These are phyloP conservation scores for Heliamphora exappendiculata DNA, from an alignment of 148 eudicot species.

Conservation along the genomic window DNA sequence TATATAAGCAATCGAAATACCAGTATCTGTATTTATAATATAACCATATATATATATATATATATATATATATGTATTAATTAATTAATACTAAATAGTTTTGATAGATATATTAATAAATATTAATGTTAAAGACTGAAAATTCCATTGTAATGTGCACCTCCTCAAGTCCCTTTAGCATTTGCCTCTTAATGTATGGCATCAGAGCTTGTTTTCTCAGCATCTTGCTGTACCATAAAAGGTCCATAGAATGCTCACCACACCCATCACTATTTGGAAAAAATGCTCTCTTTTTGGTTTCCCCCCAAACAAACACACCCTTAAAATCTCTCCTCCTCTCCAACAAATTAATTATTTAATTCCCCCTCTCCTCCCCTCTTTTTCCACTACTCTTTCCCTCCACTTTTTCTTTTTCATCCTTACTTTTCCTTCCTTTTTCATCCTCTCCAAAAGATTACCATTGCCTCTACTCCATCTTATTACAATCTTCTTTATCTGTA, in stretches of 20 bases:
- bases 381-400: conserved; percentile 1
- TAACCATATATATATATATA: too few relatives aligned
- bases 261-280: neutral
- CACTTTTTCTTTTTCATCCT: neutral
- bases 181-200: neutral
- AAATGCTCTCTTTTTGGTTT: conserved; percentile 1
- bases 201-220: neutral
- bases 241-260: neutral
- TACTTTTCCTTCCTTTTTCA: neutral
- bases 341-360: neutral
- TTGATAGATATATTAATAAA: too few relatives aligned
- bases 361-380: neutral
- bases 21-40: too few relatives aligned
- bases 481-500: neutral
- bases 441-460: neutral
- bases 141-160: too few relatives aligned
- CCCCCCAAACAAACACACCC: neutral
- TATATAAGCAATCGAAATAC: too few relatives aligned
- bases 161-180: neutral
- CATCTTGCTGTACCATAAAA: conserved; percentile 2
- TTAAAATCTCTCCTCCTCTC: neutral
- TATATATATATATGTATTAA: too few relatives aligned
- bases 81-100: too few relatives aligned
- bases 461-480: neutral
- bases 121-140: too few relatives aligned